phyloP scores from a whole-genome alignment of 768 basidiomycete genomes.

The Scleroderma citrinum region DNA sequence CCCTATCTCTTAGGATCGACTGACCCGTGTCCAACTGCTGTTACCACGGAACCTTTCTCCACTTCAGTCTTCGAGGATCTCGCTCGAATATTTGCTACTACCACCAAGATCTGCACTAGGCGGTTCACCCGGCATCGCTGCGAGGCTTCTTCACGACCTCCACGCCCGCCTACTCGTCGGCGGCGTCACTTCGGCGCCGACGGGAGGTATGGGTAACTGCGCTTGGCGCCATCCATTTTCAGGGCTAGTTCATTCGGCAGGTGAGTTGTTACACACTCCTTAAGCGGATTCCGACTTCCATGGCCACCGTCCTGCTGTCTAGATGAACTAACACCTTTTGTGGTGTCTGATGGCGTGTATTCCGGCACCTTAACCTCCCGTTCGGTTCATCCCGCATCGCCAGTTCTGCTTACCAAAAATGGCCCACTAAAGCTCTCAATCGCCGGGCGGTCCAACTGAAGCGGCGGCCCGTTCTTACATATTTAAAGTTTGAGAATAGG shows the following conservation, averaged over 20 bases:
- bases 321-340: constrained; percentile 83
- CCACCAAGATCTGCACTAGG: too few relatives aligned
- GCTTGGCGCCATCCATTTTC: constrained; percentile 89
- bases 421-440: constrained; percentile 69
- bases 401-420: constrained; percentile 72
- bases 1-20: too few relatives aligned
- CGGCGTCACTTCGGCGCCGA: too few relatives aligned
- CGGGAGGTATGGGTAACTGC: constrained; percentile 77
- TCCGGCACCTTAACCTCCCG: constrained; percentile 76
- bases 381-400: constrained; percentile 68
- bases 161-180: too few relatives aligned
- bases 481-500: constrained; percentile 74
- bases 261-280: constrained; percentile 87
- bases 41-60: background rate
- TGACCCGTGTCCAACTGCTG: constrained; percentile 23
- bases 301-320: constrained; percentile 87
- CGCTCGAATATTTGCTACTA: too few relatives aligned
- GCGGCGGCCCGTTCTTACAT: constrained; percentile 51
- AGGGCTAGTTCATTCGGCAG: constrained; percentile 89
- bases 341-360: constrained; percentile 81
- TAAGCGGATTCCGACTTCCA: constrained; percentile 83
- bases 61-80: too few relatives aligned
- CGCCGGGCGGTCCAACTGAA: constrained; percentile 44
- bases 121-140: too few relatives aligned
- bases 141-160: too few relatives aligned